Evolutionary conservation across 805 yeast genomes (phyloP), one percentile per base, ranked within the genome.

Genomic region (Pichia exigua): DNA sequence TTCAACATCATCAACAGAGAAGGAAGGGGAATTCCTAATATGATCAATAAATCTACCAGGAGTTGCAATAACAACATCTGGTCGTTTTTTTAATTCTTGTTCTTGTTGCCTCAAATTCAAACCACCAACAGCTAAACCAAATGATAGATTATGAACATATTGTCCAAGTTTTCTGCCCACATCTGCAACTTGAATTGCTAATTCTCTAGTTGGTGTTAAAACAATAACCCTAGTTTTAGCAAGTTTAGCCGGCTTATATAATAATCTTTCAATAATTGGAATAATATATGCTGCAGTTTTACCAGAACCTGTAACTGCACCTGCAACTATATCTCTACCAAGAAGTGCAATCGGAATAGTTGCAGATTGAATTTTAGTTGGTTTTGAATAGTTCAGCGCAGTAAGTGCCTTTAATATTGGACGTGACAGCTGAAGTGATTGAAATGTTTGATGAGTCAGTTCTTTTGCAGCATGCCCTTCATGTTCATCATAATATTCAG

Each of bases 251-350:
- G 98, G 97, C 61, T 94, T 87, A 70, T 84, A 92, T 30, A 94
- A 71, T 38, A 94, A 74, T 70, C 99, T 82, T 71, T 94, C 99
- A 54, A 94, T 81, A 44, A 91, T 88, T 15, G 99, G 99, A 50
- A 94, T 86, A 85, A 94, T 83, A 66, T 89, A 94, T 1, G 99
- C 99, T 2, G 97, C 99, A 24, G 99, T 94, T 68, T 94, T 94
- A 78, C 99, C 99, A 21, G 98, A 92, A 73, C 99, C 99, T 5
- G 99, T 94, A 24, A 88, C 96, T 38, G 99, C 99, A 74, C 98
- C 98, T 18, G 98, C 99, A 61, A 94, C 97, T 48, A 94, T 82
- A 69, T 94, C 99, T 65, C 88, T 92, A 61, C 99, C 99, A 56
- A 87, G 66, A 42, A 94, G 74, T 1, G 97, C 96, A 52, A 92